These are phyloP conservation scores for Tolypocladium pustulatum DNA, from an alignment of 2,329 filamentous ascomycete genomes.

Conservation along the genomic window DNA sequence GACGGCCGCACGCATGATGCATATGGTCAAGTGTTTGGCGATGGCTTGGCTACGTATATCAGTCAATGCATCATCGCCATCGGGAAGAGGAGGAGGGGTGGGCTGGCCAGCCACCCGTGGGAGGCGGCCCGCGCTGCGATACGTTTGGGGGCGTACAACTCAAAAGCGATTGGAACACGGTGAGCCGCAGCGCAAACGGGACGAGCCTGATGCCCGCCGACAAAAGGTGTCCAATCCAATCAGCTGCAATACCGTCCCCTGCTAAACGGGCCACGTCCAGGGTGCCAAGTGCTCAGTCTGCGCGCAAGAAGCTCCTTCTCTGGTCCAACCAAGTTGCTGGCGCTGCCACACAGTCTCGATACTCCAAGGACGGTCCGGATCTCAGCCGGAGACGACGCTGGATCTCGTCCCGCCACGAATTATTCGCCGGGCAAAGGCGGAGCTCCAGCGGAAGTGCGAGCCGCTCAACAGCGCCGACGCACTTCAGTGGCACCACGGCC, in stretches of 20 bases:
- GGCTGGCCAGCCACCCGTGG: not conserved
- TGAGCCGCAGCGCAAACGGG: slow-evolving; percentile 19
- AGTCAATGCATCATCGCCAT: slow-evolving; percentile 1
- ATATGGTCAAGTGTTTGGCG: not conserved
- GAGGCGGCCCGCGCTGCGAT: not conserved
- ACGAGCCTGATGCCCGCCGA: slow-evolving; percentile 19
- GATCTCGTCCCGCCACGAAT: not conserved
- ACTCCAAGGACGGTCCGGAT: not conserved
- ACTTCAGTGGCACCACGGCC: not conserved
- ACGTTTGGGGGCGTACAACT: not conserved
- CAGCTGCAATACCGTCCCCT: not conserved
- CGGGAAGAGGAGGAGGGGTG: not conserved
- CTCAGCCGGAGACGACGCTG: not conserved
- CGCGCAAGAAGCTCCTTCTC: not conserved
- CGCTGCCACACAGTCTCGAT: not conserved
- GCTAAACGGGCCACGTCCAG: not conserved
- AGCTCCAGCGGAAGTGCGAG: not conserved
- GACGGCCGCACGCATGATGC: not conserved
- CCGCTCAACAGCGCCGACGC: not conserved
- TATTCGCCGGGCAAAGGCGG: not conserved
- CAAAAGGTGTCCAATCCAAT: not conserved
- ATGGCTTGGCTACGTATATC: not conserved
- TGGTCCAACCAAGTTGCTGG: not conserved
- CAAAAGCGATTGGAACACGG: slow-evolving; percentile 1
- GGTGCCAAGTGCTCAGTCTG: not conserved